Evolutionary conservation across 805 yeast genomes (phyloP).

Genomic region (Kodamaea sagamina): DNA sequence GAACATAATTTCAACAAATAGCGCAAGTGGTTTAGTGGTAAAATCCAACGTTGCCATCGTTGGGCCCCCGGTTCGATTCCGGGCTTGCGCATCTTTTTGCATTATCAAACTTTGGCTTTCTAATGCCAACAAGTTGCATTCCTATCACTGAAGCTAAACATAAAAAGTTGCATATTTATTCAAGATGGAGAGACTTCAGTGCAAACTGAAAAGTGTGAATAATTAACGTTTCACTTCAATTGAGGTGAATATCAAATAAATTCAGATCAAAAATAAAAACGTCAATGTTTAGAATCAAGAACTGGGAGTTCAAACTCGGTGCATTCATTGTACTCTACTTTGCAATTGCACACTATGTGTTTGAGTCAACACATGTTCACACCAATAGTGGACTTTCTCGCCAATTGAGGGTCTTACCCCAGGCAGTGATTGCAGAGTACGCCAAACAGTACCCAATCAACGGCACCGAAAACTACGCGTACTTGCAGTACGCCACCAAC

Average conservation of each 20-base stretch:
- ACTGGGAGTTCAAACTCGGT: constrained; percentile 30
- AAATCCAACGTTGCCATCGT: constrained; percentile 8
- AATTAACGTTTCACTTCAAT: too few species aligned
- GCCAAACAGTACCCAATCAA: constrained; percentile 7
- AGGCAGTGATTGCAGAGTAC: constrained; percentile 18
- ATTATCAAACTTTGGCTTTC: too few species aligned
- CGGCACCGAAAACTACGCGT: constrained; percentile 41
- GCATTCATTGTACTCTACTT: constrained; percentile 23
- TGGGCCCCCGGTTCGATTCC: constrained; percentile 10
- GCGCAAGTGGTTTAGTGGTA: constrained; percentile 9
- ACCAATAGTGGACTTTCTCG: constrained; percentile 17
- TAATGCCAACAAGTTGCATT: too few species aligned
- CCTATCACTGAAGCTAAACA: too few species aligned
- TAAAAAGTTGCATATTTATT: too few species aligned
- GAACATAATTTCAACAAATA: too few species aligned
- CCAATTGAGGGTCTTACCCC: constrained; percentile 26
- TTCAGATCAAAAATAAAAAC: too few species aligned
- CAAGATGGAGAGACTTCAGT: too few species aligned
- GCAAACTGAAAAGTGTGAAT: too few species aligned
- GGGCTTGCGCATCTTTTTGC: constrained; percentile 3
- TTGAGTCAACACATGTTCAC: constrained; percentile 16
- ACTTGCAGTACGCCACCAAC: constrained; percentile 62
- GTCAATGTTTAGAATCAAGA: constrained; percentile 7
- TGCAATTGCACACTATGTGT: constrained; percentile 20
- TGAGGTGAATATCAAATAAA: too few species aligned